Percentiles rank a stretch among this genome's conserved stretches.
Conservation (phyloP, 2,329 filamentous ascomycete genomes). For the Aspergillus hiratsukae region DNA sequence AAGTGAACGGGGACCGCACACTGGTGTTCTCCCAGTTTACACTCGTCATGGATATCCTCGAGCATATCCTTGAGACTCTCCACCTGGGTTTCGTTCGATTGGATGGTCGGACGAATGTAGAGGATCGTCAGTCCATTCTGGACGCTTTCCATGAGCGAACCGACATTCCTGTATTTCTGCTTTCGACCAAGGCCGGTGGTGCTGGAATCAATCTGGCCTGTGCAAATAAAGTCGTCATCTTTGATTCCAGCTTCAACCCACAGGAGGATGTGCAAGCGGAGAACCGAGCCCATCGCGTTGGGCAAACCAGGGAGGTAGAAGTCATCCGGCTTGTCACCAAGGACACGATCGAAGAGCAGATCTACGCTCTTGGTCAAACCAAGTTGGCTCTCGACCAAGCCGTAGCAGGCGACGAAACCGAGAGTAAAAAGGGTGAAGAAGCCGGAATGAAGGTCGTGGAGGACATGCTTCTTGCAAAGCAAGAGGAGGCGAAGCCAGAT, state of each 20-base stretch:
- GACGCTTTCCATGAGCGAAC: slow-evolving; percentile 76
- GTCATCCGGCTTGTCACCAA: slow-evolving; percentile 78
- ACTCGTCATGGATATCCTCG: slow-evolving; percentile 83
- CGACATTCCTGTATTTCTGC: slow-evolving; percentile 81
- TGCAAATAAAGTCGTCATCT: slow-evolving; percentile 96
- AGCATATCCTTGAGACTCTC: slow-evolving; percentile 70
- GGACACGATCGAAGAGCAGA: slow-evolving; percentile 86
- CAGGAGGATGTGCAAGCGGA: slow-evolving; percentile 98
- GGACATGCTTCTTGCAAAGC: slow-evolving; percentile 45
- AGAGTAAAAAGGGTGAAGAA: slow-evolving; percentile 48
- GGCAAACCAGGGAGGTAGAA: slow-evolving; percentile 85
- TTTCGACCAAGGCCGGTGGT: slow-evolving; percentile 92
- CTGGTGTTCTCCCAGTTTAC: slow-evolving; percentile 94
- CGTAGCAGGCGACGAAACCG: slow-evolving; percentile 57
- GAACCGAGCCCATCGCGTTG: slow-evolving; percentile 91
- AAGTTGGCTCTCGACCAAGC: slow-evolving; percentile 85
- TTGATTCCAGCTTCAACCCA: slow-evolving; percentile 95
- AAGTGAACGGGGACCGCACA: slow-evolving; percentile 75
- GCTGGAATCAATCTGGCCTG: slow-evolving; percentile 93
- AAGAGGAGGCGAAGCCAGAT: slow-evolving; percentile 10
- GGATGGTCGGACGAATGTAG: slow-evolving; percentile 77
- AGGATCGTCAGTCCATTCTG: slow-evolving; percentile 79
- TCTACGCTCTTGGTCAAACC: slow-evolving; percentile 83
- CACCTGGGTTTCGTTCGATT: slow-evolving; percentile 77
- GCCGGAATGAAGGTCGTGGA: slow-evolving; percentile 48